Evolutionary conservation across 2,329 filamentous ascomycete genomes (phyloP).

Genomic region (Aspergillus tanneri): DNA sequence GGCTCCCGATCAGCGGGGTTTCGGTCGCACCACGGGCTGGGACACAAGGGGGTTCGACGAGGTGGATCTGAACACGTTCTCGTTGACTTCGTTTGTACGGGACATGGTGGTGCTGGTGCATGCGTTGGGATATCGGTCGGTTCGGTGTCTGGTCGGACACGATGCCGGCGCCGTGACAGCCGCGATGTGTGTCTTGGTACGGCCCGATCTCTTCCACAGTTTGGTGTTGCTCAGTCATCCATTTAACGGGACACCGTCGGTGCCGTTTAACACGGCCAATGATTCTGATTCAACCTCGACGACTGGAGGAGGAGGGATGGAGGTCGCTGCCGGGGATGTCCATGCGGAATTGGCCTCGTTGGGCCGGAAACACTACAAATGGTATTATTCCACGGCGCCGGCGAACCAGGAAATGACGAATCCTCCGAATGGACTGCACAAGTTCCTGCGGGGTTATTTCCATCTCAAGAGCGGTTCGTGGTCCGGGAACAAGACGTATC

Average conservation of each 20-base stretch:
- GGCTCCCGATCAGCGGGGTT: slow-evolving; percentile 67
- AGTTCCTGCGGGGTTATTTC: slow-evolving; percentile 66
- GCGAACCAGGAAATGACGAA: slow-evolving; percentile 40
- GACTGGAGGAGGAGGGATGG: slow-evolving; percentile 8
- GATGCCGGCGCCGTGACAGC: slow-evolving; percentile 65
- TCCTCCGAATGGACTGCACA: slow-evolving; percentile 52
- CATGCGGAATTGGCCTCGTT: slow-evolving; percentile 56
- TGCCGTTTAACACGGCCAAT: slow-evolving; percentile 50
- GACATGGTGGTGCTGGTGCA: slow-evolving; percentile 63
- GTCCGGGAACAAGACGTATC: slow-evolving; percentile 54
- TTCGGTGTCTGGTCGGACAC: slow-evolving; percentile 63
- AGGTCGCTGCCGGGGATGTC: slow-evolving; percentile 39
- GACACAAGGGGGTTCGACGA: slow-evolving; percentile 51
- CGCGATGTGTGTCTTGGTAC: slow-evolving; percentile 59
- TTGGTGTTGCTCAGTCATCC: slow-evolving; percentile 66
- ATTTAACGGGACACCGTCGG: slow-evolving; percentile 53
- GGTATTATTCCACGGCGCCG: slow-evolving; percentile 49
- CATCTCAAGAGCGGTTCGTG: slow-evolving; percentile 66
- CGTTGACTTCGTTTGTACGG: slow-evolving; percentile 58
- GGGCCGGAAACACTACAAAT: slow-evolving; percentile 67
- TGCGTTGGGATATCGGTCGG: slow-evolving; percentile 59
- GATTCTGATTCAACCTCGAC: neutral
- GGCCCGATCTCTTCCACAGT: slow-evolving; percentile 64
- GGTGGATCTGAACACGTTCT: slow-evolving; percentile 58
- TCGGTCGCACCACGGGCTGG: slow-evolving; percentile 65